Base-by-base conservation (phyloP, 352 stramenopile species). In the Pythium phragmiticola region DNA sequence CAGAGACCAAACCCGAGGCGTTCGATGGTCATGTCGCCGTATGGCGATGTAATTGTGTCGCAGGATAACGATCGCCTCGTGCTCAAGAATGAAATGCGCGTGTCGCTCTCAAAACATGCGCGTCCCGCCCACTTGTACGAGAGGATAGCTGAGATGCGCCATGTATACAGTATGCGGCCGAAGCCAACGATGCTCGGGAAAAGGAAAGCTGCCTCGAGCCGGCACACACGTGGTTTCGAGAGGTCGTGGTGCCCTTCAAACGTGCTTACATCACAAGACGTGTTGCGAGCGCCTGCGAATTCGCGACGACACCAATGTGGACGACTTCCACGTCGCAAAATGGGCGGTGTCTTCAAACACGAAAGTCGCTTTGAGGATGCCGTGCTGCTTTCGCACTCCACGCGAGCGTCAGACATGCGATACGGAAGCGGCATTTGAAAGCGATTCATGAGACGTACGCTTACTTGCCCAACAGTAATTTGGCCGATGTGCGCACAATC, bases 281-380 rank as follows among this genome's bases (percentile, higher is more conserved):
- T 74, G 68, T 90, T 91, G 42, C 75, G 13, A 98, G 80, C 55
- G 85, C 82, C 62, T 97, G 87, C 19, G 97, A 66, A 57, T 97
- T 97, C 34, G 90, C 89, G 16, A 97, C 72, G 33, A 98, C 82
- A 19, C 87, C 89, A 63, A 98, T 91, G 54, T 96, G 86, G 63
- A 97, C 90, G 33, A 97, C 88, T 42, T 96, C 86, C 42, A 82
- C 77, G 88, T 97, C 45, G 88, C 78, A 52, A 85, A 92, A 43
- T 83, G 87, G 28, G 95, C 80, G 3, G 76, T 73, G 47, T 89
- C 82, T 41, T 97, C 89, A 16, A 82, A 85, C 37, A 98, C 88
- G n/a, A 97, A 80, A 48, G 96, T 87, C 7, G 87, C 88, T 69
- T 94, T 95, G 46, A 94, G 65, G 46, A 97, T 93, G 1, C 89